These are phyloP conservation scores for Sugiyamaella sp. DNA, from an alignment of 1,139 yeast genomes.

Conservation along the genomic window DNA sequence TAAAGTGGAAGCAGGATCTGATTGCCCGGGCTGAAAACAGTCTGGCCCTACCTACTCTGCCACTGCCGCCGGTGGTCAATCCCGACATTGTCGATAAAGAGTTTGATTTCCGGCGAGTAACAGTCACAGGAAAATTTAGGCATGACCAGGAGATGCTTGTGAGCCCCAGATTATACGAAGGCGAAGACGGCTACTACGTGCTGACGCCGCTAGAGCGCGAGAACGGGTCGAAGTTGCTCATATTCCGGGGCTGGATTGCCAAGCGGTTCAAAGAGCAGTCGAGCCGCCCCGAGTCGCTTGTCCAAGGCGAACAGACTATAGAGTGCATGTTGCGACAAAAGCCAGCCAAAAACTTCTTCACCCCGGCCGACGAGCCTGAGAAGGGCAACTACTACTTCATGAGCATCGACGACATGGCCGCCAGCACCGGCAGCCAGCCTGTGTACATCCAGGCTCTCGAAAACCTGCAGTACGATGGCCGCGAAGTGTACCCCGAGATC, in stretches of 20 bases:
- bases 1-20: slow-evolving; percentile 86
- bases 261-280: slow-evolving; percentile 71
- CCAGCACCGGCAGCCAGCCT: slow-evolving; percentile 66
- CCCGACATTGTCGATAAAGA: slow-evolving; percentile 53
- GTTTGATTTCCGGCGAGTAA: slow-evolving; percentile 80
- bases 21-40: slow-evolving; percentile 83
- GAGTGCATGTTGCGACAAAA: slow-evolving; percentile 74
- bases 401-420: slow-evolving; percentile 82
- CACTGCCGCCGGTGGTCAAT: slow-evolving; percentile 56
- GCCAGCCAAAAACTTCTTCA: slow-evolving; percentile 69
- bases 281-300: slow-evolving; percentile 65
- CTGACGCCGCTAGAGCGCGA: slow-evolving; percentile 80
- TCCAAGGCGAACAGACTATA: slow-evolving; percentile 72
- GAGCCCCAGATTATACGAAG: slow-evolving; percentile 84
- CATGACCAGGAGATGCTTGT: slow-evolving; percentile 88
- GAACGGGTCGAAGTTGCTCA: slow-evolving; percentile 69
- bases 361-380: slow-evolving; percentile 75
- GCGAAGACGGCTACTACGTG: slow-evolving; percentile 74
- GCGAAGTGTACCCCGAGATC: slow-evolving; percentile 39
- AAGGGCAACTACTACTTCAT: slow-evolving; percentile 61
- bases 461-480: slow-evolving; percentile 31
- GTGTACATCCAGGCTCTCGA: slow-evolving; percentile 72
- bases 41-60: slow-evolving; percentile 70
- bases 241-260: slow-evolving; percentile 92
- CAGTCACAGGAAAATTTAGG: slow-evolving; percentile 73